Base-by-base conservation (phyloP, 495 filamentous ascomycete species). In the Aspergillus indologenus region DNA sequence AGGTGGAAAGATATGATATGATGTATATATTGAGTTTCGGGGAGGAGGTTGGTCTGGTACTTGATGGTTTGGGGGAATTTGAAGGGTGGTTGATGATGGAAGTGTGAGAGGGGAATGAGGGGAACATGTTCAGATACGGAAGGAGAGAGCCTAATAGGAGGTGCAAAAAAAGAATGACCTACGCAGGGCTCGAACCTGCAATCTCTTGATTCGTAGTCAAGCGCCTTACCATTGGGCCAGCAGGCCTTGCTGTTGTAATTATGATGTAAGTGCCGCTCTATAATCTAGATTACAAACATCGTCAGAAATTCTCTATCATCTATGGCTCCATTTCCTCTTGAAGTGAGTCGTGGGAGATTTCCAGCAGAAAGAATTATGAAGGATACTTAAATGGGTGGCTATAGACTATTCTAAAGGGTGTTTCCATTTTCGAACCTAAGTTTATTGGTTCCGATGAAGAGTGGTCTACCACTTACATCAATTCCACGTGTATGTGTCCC, bases 181-280 rank as follows among this genome's bases (percentile, higher is more conserved):
- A 76, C 69, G 74, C 74, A 71, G 75, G 71, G 68, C 62, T 74
- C 68, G 66, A 71, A 68, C 74, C 73, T 77, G 75, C 74, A 82
- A 83, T 83, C 80, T 82, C 77, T 82, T 83, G 80, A 83, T 83
- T 83, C 83, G 83, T 85, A 86, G 83, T 85, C 83, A 85, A 85
- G 81, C 82, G 82, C 82, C 83, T 86, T 86, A 79, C 83, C 83
- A 86, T 85, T 85, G 80, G 79, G 81, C 82, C 79, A 85, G 75
- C 74, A 66, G 74, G 73, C 66, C 73, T 18, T 29, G 24, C 53
- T 71, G 66, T 40, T 4, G 12, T 29, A 29, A 29, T 9, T 29
- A 3, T 29, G 26, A 29, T 4, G 26, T 29, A 29, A 29, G 4
- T 29, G 3, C 9, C 9, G 26, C 26, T 29, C 26, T 4, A 29